Conservation (phyloP, 2,329 filamentous ascomycete genomes). For the Ophiosphaerella herpotricha region DNA sequence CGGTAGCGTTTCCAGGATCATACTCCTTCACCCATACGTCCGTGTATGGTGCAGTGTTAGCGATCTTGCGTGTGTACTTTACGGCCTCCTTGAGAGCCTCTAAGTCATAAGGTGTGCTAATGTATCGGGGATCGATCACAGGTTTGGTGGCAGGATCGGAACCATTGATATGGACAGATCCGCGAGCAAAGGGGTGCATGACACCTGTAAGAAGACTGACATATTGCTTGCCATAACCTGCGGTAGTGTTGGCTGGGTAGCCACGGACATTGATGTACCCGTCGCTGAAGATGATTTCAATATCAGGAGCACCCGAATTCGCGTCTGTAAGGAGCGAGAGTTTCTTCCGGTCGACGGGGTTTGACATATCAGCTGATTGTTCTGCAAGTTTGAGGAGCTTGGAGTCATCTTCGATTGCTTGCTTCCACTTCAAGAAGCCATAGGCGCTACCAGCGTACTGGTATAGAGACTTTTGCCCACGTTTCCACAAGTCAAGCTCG, state of each 20-base stretch:
- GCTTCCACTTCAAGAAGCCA: constrained; percentile 50
- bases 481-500: constrained; percentile 44
- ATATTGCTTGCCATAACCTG: constrained; percentile 24
- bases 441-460: constrained; percentile 48
- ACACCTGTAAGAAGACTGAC: constrained; percentile 36
- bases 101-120: constrained; percentile 22
- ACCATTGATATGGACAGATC: constrained; percentile 24
- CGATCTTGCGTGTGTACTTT: constrained; percentile 30
- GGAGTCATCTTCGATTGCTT: constrained; percentile 35
- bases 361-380: constrained; percentile 13
- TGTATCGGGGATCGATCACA: constrained; percentile 27
- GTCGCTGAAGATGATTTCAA: constrained; percentile 52
- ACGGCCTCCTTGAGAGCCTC: constrained; percentile 12
- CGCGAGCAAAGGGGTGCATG: constrained; percentile 35
- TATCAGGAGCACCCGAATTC: constrained; percentile 40
- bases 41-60: constrained; percentile 29
- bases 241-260: constrained; percentile 28
- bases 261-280: constrained; percentile 49
- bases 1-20: constrained; percentile 21
- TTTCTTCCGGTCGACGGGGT: constrained; percentile 20
- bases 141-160: constrained; percentile 15
- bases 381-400: constrained; percentile 13
- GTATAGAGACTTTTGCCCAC: constrained; percentile 40
- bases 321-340: constrained; percentile 40
- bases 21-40: constrained; percentile 32